These are phyloP conservation scores for Mycena rosella DNA, from an alignment of 768 basidiomycete species.

Conservation along the genomic window DNA sequence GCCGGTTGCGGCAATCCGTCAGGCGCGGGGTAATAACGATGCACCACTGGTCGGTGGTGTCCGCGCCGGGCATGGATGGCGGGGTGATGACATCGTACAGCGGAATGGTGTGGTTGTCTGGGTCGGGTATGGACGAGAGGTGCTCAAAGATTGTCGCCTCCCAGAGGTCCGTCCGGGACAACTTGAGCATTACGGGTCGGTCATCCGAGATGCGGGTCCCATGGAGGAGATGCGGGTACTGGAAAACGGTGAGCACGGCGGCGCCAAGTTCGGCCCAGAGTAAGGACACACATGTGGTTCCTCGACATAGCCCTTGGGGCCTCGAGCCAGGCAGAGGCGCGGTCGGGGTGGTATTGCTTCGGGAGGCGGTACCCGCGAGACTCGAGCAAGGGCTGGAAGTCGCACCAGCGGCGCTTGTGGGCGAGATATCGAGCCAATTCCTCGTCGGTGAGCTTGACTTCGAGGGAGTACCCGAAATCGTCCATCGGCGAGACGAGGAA, in stretches of 20 bases:
- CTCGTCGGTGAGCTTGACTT: conserved; percentile 35
- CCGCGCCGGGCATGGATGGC: conserved; percentile 2
- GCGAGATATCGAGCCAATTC: conserved; percentile 30
- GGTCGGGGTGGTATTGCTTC: conserved; percentile 31
- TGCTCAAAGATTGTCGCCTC: conserved; percentile 31
- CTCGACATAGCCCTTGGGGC: conserved; percentile 23
- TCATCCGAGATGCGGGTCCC: conserved; percentile 34
- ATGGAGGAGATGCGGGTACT: conserved; percentile 36
- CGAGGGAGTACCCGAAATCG: conserved; percentile 33
- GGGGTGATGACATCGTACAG: conserved; percentile 35
- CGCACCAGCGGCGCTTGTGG: conserved; percentile 38
- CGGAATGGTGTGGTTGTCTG: conserved; percentile 37
- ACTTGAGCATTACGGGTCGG: conserved; percentile 36
- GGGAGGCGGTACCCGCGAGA: conserved; percentile 31
- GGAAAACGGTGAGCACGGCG: not conserved
- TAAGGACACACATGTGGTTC: conserved; percentile 28
- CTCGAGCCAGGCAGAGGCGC: conserved; percentile 30
- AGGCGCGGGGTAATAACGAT: conserved; percentile 35
- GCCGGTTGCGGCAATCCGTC: conserved; percentile 31
- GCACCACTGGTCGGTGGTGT: conserved; percentile 26
- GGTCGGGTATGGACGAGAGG: conserved; percentile 34
- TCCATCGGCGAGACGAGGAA: conserved; percentile 21
- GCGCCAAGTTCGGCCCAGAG: too few species aligned
- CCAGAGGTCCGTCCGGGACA: conserved; percentile 36
- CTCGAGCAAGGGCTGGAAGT: conserved; percentile 35